These are phyloP conservation scores for Bombardia bombarda DNA, from an alignment of 495 filamentous ascomycete species.

Conservation along the genomic window DNA sequence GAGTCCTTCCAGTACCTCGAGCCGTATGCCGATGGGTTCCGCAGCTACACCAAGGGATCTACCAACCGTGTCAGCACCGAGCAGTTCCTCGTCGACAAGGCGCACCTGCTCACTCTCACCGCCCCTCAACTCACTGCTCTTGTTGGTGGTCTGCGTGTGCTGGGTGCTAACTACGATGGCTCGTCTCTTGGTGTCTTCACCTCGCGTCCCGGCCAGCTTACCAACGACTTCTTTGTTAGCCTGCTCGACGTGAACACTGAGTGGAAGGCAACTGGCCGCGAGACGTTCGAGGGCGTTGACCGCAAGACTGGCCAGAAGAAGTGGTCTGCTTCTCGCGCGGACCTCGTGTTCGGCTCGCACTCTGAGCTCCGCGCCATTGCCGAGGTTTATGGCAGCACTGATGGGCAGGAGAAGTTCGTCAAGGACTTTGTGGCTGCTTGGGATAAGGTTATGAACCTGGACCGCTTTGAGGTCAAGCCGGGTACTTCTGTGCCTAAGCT, in stretches of 20 bases:
- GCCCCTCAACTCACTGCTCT: conserved; percentile 61
- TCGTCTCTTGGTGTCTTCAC: conserved; percentile 57
- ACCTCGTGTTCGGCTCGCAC: conserved; percentile 63
- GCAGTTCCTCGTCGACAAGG: conserved; percentile 59
- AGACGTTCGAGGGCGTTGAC: conserved; percentile 55
- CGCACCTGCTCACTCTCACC: conserved; percentile 57
- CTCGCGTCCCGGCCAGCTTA: conserved; percentile 52
- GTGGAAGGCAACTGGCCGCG: conserved; percentile 49
- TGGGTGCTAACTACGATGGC: conserved; percentile 60
- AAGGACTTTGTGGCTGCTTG: conserved; percentile 64
- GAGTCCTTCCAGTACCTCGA: conserved; percentile 54
- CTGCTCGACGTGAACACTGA: conserved; percentile 55
- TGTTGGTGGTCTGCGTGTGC: conserved; percentile 56
- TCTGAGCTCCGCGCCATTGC: conserved; percentile 60
- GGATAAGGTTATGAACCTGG: conserved; percentile 64
- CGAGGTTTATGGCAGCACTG: conserved; percentile 54
- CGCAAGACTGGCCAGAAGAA: conserved; percentile 58
- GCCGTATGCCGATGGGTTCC: conserved; percentile 61
- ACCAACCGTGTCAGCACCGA: conserved; percentile 51
- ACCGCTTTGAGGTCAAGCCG: conserved; percentile 50
- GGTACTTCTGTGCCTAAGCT: conserved; percentile 2
- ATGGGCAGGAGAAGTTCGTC: conserved; percentile 51
- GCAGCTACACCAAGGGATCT: conserved; percentile 55
- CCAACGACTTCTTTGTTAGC: conserved; percentile 72
- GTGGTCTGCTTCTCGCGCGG: conserved; percentile 60